Base-by-base conservation (phyloP, 345 rosid genomes). In the Fremontodendron californicum region DNA sequence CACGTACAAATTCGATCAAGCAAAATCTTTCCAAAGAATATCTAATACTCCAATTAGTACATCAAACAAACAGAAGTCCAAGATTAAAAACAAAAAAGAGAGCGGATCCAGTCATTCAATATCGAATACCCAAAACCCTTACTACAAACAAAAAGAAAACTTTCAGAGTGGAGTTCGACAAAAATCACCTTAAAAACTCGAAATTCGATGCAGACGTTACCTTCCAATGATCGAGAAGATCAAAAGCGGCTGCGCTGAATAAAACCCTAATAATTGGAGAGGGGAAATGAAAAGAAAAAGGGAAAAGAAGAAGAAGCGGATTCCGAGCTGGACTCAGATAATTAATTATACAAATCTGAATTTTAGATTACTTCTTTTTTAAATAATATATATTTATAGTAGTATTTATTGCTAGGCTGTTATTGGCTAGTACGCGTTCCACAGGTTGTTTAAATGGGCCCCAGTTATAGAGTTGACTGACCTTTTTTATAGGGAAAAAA, bases 181-280 rank as follows among this genome's bases (percentile, higher is more conserved):
- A 45, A 77, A 51, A 63, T 31, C 16, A 73, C 86, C 86, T 79
- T 60, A n/a, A 43, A 40, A 13, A 10, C 9, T 33, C 57, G 62
- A 60, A 40, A 65, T 4, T 58, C 5, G 78, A 73, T 16, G 74
- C 35, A 40, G 73, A 72, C 33, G 43, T 43, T 77, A 74, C 71
- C 76, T 79, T 78, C 7, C 77, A 77, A 69, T 46, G 80, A 81
- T 78, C 77, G 72, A 57, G 51, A 65, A 78, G 84, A 78, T 78
- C 60, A 55, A 82, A 82, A 78, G 66, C 81, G 82, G 79, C 76
- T 55, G 29, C 25, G 29, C 29, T 61, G 77, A 77, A 52, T 61
- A 77, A 81, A 85, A 86, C 89, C 88, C 86, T 82, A 78, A 58
- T 57, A 74, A 51, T 54, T 71, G 74, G 55, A 74, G 45, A 40